These are phyloP conservation scores for Annulohypoxylon moriforme DNA, from an alignment of 495 filamentous ascomycete genomes.

Conservation along the genomic window DNA sequence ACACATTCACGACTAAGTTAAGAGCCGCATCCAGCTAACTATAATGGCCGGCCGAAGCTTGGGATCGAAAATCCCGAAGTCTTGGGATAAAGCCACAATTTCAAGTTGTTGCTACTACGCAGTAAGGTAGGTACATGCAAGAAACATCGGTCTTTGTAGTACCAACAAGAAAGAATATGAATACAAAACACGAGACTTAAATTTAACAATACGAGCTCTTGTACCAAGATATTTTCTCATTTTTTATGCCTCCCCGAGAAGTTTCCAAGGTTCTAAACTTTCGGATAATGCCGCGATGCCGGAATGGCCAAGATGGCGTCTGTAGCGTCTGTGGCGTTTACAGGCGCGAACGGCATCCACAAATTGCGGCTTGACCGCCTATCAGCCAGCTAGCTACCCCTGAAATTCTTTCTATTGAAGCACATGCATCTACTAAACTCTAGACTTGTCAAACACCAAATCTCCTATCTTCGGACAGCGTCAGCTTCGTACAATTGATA, in stretches of 20 bases:
- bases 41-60: slow-evolving; percentile 5
- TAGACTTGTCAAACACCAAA: slow-evolving; percentile 16
- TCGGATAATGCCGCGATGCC: slow-evolving; percentile 16
- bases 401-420: slow-evolving; percentile 7
- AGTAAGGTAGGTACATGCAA: background rate
- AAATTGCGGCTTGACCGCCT: slow-evolving; percentile 23
- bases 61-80: background rate
- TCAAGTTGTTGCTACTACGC: background rate
- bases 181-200: background rate
- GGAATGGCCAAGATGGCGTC: slow-evolving; percentile 8
- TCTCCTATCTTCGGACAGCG: background rate
- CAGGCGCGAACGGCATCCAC: background rate
- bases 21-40: slow-evolving; percentile 38
- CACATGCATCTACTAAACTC: slow-evolving; percentile 9
- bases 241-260: background rate
- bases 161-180: background rate
- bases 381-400: slow-evolving; percentile 4
- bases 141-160: background rate
- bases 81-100: background rate
- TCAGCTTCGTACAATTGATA: background rate
- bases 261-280: background rate
- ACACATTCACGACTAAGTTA: slow-evolving; percentile 22
- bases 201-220: background rate
- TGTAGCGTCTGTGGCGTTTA: slow-evolving; percentile 23
- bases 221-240: background rate